These are phyloP conservation scores for Claviceps maximensis DNA, from an alignment of 2,329 filamentous ascomycete species.

Conservation along the genomic window DNA sequence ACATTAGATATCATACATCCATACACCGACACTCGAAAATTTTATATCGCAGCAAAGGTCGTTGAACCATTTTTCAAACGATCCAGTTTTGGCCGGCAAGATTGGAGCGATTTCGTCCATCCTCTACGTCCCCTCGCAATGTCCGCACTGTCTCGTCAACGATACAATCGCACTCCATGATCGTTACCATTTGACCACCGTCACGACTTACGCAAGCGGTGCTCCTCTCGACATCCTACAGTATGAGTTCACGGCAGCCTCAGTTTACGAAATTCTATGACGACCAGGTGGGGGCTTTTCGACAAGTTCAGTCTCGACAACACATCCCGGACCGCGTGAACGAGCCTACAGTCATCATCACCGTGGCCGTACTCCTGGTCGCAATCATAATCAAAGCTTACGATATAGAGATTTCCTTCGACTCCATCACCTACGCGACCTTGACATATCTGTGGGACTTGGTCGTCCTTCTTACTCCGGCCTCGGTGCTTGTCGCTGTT, in stretches of 20 bases:
- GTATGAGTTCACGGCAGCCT: constrained; percentile 22
- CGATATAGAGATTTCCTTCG: constrained; percentile 19
- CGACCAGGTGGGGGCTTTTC: constrained; percentile 21
- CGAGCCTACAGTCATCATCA: constrained; percentile 23
- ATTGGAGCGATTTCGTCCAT: neutral
- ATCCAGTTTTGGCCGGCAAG: neutral
- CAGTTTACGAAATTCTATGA: constrained; percentile 23
- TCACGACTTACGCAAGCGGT: neutral
- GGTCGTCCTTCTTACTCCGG: constrained; percentile 43
- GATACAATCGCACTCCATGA: constrained; percentile 4
- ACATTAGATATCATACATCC: neutral
- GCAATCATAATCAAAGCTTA: constrained; percentile 22
- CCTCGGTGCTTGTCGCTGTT: constrained; percentile 41
- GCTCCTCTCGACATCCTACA: constrained; percentile 11
- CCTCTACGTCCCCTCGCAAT: constrained; percentile 7
- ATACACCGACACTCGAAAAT: neutral
- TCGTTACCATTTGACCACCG: constrained; percentile 9
- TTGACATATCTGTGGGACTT: constrained; percentile 45
- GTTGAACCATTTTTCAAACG: neutral
- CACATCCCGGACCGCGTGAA: constrained; percentile 19
- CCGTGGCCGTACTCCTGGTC: constrained; percentile 18
- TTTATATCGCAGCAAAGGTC: neutral
- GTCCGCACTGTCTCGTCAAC: constrained; percentile 8
- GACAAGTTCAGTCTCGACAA: constrained; percentile 16
- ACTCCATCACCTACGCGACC: constrained; percentile 14